Conservation (phyloP, 2,329 filamentous ascomycete genomes). For the Teratosphaeria nubilosa region DNA sequence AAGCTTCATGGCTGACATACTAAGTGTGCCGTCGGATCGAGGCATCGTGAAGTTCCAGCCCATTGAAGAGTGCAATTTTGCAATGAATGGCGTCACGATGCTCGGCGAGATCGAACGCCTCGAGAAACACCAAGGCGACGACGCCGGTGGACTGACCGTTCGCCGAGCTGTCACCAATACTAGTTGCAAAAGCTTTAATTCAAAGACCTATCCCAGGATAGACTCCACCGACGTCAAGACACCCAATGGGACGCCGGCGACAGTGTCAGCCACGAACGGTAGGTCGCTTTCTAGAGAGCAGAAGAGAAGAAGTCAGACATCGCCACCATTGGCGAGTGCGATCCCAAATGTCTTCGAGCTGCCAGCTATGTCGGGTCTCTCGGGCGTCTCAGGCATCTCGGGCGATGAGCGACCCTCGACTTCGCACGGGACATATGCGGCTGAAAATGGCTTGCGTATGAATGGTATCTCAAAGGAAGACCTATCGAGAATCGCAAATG, state of each 20-base stretch:
- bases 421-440: slow-evolving; percentile 12
- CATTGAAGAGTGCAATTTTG: slow-evolving; percentile 61
- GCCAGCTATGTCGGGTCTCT: slow-evolving; percentile 9
- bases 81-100: slow-evolving; percentile 60
- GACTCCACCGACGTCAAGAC: slow-evolving; percentile 11
- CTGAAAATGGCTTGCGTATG: slow-evolving; percentile 22
- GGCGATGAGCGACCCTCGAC: slow-evolving; percentile 16
- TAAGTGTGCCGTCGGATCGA: slow-evolving; percentile 55
- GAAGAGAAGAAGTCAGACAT: slow-evolving; percentile 3
- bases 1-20: slow-evolving; percentile 58
- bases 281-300: background rate
- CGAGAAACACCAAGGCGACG: slow-evolving; percentile 35
- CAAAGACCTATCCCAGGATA: slow-evolving; percentile 12
- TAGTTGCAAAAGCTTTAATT: slow-evolving; percentile 18
- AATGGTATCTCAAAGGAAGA: slow-evolving; percentile 20
- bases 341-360: slow-evolving; percentile 17
- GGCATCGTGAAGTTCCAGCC: slow-evolving; percentile 65
- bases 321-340: slow-evolving; percentile 3
- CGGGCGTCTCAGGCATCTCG: background rate
- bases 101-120: slow-evolving; percentile 56
- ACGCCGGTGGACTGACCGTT: slow-evolving; percentile 27
- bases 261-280: background rate
- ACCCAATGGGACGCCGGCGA: slow-evolving; percentile 1
- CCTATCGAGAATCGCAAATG: slow-evolving; percentile 9
- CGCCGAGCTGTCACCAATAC: slow-evolving; percentile 27